phyloP scores from a whole-genome alignment of 23 red algal species.

The Gracilaria domingensis region DNA sequence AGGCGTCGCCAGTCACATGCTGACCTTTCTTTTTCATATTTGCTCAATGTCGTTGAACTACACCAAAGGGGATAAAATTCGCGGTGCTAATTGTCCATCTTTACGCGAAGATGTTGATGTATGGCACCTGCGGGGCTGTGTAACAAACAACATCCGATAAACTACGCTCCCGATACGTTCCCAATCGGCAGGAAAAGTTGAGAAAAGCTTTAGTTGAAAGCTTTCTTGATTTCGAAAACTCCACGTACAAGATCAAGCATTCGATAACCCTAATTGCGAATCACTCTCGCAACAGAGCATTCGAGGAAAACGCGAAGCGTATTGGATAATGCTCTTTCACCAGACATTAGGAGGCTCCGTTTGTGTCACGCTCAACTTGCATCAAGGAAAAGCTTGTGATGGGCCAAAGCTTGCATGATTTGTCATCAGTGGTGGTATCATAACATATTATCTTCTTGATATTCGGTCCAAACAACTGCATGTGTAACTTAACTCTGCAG shows the following conservation, averaged over 20 bases:
- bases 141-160: too few species aligned
- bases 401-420: background rate
- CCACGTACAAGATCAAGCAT: background rate
- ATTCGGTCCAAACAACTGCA: too few species aligned
- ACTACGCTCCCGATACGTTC: too few species aligned
- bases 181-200: too few species aligned
- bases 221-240: background rate
- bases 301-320: background rate
- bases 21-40: background rate
- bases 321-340: background rate
- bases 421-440: background rate
- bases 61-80: too few species aligned
- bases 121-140: too few species aligned
- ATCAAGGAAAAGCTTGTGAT: background rate
- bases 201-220: too few species aligned
- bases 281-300: background rate
- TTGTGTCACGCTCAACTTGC: background rate
- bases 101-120: too few species aligned
- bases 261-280: background rate
- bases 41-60: too few species aligned
- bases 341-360: background rate
- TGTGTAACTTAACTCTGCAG: too few species aligned
- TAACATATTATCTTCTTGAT: too few species aligned
- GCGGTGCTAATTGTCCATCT: too few species aligned
- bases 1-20: background rate